Evolutionary conservation across 495 filamentous ascomycete species (phyloP).

Genomic region (Podospora comata): DNA sequence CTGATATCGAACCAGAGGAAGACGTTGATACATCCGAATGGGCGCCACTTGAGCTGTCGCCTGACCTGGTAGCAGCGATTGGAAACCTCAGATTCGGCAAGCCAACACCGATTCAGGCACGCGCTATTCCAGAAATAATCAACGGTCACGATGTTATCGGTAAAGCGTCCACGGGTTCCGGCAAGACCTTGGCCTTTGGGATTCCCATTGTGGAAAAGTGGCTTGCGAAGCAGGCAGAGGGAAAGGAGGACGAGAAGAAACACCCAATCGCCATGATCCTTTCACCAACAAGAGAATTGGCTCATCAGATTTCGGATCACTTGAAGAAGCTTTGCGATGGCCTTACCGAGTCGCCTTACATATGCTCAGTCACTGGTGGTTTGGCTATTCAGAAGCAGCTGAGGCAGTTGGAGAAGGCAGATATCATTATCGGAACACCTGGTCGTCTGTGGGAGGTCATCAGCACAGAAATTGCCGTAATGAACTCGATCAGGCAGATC

Average conservation of each 20-base stretch:
- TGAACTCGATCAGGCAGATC: slow-evolving; percentile 64
- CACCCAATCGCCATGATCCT: slow-evolving; percentile 80
- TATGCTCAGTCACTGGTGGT: slow-evolving; percentile 81
- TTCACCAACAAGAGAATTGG: slow-evolving; percentile 88
- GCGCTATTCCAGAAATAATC: slow-evolving; percentile 74
- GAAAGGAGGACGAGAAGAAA: slow-evolving; percentile 39
- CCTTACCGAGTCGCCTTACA: slow-evolving; percentile 61
- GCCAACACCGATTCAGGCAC: slow-evolving; percentile 76
- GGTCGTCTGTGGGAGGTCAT: slow-evolving; percentile 94
- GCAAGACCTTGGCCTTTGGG: slow-evolving; percentile 79
- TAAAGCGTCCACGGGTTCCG: slow-evolving; percentile 78
- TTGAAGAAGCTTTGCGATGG: slow-evolving; percentile 66
- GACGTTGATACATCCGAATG: slow-evolving; percentile 69
- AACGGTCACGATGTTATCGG: slow-evolving; percentile 73
- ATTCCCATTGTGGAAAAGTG: slow-evolving; percentile 73
- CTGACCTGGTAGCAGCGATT: slow-evolving; percentile 65
- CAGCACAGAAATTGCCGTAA: slow-evolving; percentile 51
- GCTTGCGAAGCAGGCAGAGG: slow-evolving; percentile 40
- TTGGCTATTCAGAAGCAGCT: slow-evolving; percentile 91
- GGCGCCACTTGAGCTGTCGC: slow-evolving; percentile 66
- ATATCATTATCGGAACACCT: slow-evolving; percentile 89
- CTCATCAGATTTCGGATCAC: slow-evolving; percentile 83
- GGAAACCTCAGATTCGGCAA: slow-evolving; percentile 70
- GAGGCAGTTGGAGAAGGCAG: slow-evolving; percentile 68
- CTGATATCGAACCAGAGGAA: slow-evolving; percentile 41